Evolutionary conservation across 495 filamentous ascomycete species (phyloP).

Genomic region (Lophiostoma macrostomum): DNA sequence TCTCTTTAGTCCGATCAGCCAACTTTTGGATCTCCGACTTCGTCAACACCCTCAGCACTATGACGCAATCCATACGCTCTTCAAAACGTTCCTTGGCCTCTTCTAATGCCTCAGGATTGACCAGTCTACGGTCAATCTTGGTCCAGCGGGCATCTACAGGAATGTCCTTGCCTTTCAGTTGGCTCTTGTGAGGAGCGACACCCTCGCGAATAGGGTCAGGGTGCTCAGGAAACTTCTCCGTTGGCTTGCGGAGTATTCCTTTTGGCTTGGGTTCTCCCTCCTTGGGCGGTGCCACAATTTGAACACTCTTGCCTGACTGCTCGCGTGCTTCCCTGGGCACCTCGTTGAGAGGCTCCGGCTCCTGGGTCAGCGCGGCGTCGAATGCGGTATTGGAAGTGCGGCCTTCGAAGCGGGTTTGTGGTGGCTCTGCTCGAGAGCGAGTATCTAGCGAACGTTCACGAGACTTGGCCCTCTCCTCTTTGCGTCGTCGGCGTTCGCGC

Average conservation of each 20-base stretch:
- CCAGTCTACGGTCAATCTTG: conserved; percentile 77
- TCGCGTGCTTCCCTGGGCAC: conserved; percentile 3
- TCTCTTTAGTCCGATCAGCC: conserved; percentile 67
- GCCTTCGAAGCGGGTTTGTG: conserved; percentile 17
- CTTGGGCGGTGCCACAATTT: conserved; percentile 41
- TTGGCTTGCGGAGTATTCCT: conserved; percentile 69
- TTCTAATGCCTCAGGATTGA: conserved; percentile 77
- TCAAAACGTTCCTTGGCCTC: conserved; percentile 77
- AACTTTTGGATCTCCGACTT: conserved; percentile 81
- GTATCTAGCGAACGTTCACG: conserved; percentile 8
- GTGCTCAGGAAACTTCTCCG: conserved; percentile 75
- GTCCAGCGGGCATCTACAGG: conserved; percentile 82
- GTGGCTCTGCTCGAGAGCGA: conserved; percentile 10
- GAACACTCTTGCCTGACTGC: conserved; percentile 31
- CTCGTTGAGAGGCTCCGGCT: conserved; percentile 29
- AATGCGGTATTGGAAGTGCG: conserved; percentile 19
- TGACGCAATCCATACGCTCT: conserved; percentile 76
- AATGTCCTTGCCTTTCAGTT: conserved; percentile 63
- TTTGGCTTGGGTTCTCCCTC: conserved; percentile 51
- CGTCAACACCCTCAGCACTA: conserved; percentile 73
- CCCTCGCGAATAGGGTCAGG: conserved; percentile 75
- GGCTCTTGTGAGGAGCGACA: conserved; percentile 83
- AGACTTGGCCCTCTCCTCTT: conserved; percentile 18
- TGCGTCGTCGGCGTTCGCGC: conserved; percentile 20
- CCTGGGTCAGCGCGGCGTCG: conserved; percentile 20